These are phyloP conservation scores for Elongisporangium undulatum DNA, from an alignment of 352 stramenopile species.

Conservation along the genomic window DNA sequence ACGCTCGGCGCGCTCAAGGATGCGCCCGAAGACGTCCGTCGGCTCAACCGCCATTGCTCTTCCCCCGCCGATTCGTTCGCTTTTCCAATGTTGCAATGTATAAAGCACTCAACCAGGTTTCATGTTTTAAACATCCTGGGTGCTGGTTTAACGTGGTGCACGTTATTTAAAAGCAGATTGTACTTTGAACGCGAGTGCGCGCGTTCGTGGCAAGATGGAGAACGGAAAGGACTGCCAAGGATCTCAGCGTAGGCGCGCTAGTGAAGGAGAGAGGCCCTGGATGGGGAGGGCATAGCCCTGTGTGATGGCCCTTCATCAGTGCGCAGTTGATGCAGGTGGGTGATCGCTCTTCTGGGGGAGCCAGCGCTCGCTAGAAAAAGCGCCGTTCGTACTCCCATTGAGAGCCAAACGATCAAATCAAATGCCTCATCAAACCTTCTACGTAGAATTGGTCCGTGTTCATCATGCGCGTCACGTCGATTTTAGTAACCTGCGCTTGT, in stretches of 20 bases:
- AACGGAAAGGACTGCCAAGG: neutral
- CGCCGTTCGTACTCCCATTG: no score
- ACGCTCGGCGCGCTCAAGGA: conserved; percentile 20
- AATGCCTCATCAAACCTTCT: no score
- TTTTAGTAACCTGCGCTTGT: neutral
- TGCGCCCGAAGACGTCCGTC: conserved; percentile 27
- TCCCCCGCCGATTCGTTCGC: no score
- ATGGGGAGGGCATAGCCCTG: no score
- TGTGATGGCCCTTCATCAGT: no score
- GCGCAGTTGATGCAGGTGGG: no score
- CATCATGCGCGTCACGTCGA: neutral
- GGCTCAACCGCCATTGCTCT: neutral
- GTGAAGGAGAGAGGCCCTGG: neutral
- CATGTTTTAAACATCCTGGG: neutral
- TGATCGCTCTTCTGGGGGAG: no score
- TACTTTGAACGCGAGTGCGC: neutral
- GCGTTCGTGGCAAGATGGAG: neutral
- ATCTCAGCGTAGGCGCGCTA: neutral
- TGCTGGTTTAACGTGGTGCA: neutral
- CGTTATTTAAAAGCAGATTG: neutral
- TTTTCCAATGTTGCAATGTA: neutral
- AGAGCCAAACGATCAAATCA: no score
- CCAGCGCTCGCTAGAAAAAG: no score
- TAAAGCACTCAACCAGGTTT: neutral
- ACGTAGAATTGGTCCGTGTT: neutral